These are phyloP conservation scores for Yarrowia hollandica DNA, from an alignment of 805 yeast genomes.

Conservation along the genomic window DNA sequence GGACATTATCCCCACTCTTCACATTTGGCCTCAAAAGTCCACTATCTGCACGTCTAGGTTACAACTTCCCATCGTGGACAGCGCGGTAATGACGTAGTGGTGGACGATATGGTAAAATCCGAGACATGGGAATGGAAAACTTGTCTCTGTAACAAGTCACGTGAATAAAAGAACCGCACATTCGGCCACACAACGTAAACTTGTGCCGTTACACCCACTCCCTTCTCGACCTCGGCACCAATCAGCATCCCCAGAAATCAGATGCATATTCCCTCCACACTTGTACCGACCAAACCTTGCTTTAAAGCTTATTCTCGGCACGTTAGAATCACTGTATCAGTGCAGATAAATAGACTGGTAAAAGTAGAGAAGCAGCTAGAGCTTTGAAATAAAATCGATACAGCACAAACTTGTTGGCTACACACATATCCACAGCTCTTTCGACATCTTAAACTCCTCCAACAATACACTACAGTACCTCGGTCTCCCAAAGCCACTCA, in stretches of 20 bases:
- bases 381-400: too few species aligned
- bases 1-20: too few species aligned
- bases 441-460: too few species aligned
- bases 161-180: too few species aligned
- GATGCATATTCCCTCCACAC: slow-evolving; percentile 8
- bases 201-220: not conserved
- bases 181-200: not conserved
- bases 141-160: too few species aligned
- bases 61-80: slow-evolving; percentile 7
- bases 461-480: not conserved
- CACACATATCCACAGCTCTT: not conserved
- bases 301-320: not conserved
- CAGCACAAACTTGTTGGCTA: too few species aligned
- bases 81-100: slow-evolving; percentile 16
- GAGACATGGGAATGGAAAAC: not conserved
- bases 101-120: not conserved
- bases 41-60: not conserved
- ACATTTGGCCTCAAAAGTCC: too few species aligned
- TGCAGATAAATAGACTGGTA: not conserved
- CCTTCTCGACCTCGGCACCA: slow-evolving; percentile 5
- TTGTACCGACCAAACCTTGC: not conserved
- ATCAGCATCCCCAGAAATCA: slow-evolving; percentile 25
- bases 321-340: not conserved
- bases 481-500: not conserved
- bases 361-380: too few species aligned